phyloP scores from a whole-genome alignment of 2,329 filamentous ascomycete genomes.

The Colletotrichum cordylinicola region DNA sequence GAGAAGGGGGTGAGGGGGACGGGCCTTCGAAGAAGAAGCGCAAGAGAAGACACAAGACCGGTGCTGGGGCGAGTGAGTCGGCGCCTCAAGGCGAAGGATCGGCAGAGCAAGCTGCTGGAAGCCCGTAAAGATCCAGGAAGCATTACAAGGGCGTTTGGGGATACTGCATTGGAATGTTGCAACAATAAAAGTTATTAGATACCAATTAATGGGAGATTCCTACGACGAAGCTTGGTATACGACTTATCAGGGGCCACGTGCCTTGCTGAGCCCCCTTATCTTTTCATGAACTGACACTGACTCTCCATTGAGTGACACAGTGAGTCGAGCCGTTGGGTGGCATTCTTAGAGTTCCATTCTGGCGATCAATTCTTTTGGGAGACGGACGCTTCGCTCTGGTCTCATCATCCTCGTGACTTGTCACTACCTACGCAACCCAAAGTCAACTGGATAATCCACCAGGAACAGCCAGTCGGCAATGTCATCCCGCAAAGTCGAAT shows the following conservation, averaged over 20 bases:
- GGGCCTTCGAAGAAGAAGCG: constrained; percentile 39
- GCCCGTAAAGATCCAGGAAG: not conserved
- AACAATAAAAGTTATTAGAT: constrained; percentile 19
- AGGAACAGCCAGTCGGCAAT: not conserved
- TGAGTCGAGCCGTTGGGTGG: not conserved
- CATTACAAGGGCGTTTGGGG: constrained; percentile 18
- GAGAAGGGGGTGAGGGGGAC: constrained; percentile 24
- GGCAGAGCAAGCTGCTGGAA: constrained; percentile 15
- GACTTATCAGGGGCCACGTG: not conserved
- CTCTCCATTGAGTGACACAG: not conserved
- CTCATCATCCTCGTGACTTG: not conserved
- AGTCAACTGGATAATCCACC: not conserved
- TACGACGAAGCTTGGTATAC: not conserved
- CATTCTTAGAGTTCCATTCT: not conserved
- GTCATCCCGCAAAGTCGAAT: not conserved
- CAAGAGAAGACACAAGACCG: constrained; percentile 39
- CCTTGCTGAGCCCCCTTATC: not conserved
- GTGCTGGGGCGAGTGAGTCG: constrained; percentile 32
- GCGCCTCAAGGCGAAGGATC: constrained; percentile 19
- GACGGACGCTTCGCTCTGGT: not conserved
- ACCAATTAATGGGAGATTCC: constrained; percentile 12
- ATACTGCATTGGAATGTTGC: constrained; percentile 12
- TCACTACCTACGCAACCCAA: not conserved
- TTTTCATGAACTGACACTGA: not conserved
- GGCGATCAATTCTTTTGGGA: not conserved